Evolutionary conservation across 2,329 filamentous ascomycete genomes (phyloP).

Genomic region (Macrophomina tecta): DNA sequence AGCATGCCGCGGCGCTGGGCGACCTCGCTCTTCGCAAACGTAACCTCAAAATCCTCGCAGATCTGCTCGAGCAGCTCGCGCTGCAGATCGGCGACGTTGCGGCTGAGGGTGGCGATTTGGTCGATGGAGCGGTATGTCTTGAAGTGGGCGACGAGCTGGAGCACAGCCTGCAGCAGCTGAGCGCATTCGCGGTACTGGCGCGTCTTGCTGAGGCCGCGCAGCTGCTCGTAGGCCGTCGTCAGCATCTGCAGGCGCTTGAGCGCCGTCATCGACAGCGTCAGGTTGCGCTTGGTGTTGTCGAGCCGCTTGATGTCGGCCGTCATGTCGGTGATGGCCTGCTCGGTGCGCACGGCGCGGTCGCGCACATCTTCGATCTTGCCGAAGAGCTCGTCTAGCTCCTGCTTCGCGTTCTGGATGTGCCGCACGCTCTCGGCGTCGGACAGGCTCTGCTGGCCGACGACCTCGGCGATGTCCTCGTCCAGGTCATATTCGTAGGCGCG

Average conservation of each 20-base stretch:
- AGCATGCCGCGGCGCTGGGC: conserved; percentile 71
- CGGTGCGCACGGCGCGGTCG: conserved; percentile 85
- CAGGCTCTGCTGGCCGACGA: conserved; percentile 78
- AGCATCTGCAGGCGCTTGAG: conserved; percentile 97
- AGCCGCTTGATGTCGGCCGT: conserved; percentile 98
- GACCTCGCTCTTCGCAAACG: conserved; percentile 88
- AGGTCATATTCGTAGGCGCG: conserved; percentile 80
- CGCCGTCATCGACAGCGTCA: conserved; percentile 97
- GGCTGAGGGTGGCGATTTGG: conserved; percentile 91
- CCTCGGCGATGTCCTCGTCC: conserved; percentile 74
- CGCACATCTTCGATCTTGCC: conserved; percentile 93
- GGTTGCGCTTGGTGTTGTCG: conserved; percentile 94
- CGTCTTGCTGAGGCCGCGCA: conserved; percentile 80
- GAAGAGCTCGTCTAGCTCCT: conserved; percentile 88
- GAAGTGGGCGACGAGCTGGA: conserved; percentile 98
- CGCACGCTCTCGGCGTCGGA: conserved; percentile 86
- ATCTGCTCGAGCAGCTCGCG: conserved; percentile 92
- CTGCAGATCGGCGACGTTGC: conserved; percentile 92
- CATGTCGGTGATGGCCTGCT: conserved; percentile 97
- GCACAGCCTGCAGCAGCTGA: conserved; percentile 88
- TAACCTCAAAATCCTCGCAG: conserved; percentile 98
- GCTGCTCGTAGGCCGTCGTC: conserved; percentile 97
- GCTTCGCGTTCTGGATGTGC: conserved; percentile 89
- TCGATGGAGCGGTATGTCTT: conserved; percentile 97
- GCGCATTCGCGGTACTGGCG: conserved; percentile 95